Conservation (phyloP, 139 green algal genomes). For the Chlamydomonas incerta region DNA sequence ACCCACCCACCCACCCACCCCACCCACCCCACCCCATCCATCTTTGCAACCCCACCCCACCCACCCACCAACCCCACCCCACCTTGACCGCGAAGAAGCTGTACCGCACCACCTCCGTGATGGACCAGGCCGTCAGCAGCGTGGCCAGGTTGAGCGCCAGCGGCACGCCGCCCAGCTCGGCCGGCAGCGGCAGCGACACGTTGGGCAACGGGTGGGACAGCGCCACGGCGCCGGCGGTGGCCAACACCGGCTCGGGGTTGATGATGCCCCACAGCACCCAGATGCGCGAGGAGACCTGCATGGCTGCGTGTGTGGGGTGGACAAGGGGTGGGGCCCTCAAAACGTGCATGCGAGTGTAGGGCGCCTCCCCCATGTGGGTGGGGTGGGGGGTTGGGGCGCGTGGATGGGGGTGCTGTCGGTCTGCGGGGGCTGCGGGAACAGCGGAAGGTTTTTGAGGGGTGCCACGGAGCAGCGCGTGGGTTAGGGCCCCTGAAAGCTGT, state of each 20-base stretch:
- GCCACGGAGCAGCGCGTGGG: no score
- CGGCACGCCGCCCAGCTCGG: conserved; percentile 2
- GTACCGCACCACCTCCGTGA: conserved; percentile 94
- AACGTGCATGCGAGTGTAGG: no score
- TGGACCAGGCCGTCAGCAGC: conserved; percentile 87
- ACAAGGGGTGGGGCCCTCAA: neutral
- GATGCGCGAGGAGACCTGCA: conserved; percentile 88
- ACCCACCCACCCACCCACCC: no score
- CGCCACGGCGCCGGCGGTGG: conserved; percentile 39
- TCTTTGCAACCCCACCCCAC: neutral
- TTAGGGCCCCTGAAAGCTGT: no score
- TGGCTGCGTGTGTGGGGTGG: conserved; percentile 58
- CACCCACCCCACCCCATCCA: no score
- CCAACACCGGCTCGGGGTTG: conserved; percentile 57
- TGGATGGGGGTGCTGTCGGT: no score
- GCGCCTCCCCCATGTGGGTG: no score
- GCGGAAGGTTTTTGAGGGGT: no score
- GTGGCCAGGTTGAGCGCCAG: conserved; percentile 77
- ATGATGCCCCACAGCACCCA: conserved; percentile 92
- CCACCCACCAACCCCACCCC: neutral
- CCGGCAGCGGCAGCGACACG: neutral
- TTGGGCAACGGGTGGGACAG: neutral
- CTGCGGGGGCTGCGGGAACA: no score
- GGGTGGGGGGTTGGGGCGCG: no score
- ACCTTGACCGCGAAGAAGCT: conserved; percentile 92